phyloP scores from a whole-genome alignment of 768 basidiomycete species.

The Cantharellus cinnabarinus region DNA sequence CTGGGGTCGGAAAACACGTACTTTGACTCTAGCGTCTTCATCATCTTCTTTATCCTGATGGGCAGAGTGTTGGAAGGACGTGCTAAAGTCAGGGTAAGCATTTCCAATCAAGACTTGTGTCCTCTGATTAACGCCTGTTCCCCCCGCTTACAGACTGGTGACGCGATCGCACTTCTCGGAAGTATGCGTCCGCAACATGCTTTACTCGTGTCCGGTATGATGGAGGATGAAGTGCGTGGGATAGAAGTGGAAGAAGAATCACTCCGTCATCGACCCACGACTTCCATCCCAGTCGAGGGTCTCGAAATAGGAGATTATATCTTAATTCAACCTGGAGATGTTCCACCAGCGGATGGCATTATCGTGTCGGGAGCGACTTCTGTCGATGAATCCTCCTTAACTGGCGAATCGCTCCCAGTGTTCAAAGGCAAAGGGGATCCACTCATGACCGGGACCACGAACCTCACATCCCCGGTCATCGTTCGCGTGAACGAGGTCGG shows the following conservation, averaged over 20 bases:
- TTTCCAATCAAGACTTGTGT: background rate
- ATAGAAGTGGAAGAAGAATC: background rate
- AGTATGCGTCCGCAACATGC: constrained; percentile 44
- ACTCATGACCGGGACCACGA: constrained; percentile 61
- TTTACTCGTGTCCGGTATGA: constrained; percentile 22
- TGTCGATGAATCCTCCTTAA: constrained; percentile 74
- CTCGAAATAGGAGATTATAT: constrained; percentile 56
- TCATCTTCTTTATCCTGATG: background rate
- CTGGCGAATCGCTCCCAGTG: constrained; percentile 52
- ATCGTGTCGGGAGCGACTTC: constrained; percentile 27
- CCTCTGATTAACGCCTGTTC: background rate
- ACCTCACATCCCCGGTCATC: constrained; percentile 35
- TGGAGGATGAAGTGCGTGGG: background rate
- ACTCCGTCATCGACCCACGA: background rate
- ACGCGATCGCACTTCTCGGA: constrained; percentile 49
- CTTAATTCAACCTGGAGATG: constrained; percentile 44
- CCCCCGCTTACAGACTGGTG: constrained; percentile 26
- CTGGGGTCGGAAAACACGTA: background rate
- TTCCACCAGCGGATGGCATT: constrained; percentile 57
- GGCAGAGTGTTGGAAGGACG: background rate
- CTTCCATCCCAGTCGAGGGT: constrained; percentile 13
- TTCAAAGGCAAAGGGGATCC: constrained; percentile 39
- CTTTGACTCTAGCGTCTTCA: background rate
- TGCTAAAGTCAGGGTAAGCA: background rate
- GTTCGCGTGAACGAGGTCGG: constrained; percentile 39